phyloP scores from a whole-genome alignment of 192 early-diverging fungal genomes.

The Umbelopsis isabellina region DNA sequence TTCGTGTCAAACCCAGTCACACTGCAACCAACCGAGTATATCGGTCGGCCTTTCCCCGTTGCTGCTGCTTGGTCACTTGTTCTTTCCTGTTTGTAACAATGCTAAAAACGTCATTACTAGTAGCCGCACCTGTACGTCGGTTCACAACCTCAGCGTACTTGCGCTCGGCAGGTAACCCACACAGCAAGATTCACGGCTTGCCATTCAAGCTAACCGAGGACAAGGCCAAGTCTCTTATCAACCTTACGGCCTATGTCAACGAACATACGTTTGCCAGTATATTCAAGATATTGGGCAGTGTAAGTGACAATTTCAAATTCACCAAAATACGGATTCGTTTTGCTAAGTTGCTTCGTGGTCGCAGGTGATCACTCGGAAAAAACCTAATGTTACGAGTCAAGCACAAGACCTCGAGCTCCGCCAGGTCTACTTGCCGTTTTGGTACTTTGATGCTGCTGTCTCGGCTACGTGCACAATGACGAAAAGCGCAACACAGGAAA shows the following conservation, averaged over 20 bases:
- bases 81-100: neutral
- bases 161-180: neutral
- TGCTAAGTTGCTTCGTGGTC: neutral
- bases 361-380: constrained; percentile 28
- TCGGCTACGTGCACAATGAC: constrained; percentile 3
- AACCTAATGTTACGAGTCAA: constrained; percentile 25
- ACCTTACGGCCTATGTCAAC: constrained; percentile 31
- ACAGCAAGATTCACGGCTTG: constrained; percentile 36
- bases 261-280: constrained; percentile 27
- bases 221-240: constrained; percentile 21
- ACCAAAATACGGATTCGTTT: neutral
- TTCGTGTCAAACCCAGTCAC: no score
- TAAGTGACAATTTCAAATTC: neutral
- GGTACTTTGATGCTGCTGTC: constrained; percentile 37
- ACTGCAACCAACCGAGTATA: no score
- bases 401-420: constrained; percentile 26
- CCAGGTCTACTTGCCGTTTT: constrained; percentile 37
- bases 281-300: constrained; percentile 38
- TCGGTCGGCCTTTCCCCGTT: no score
- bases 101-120: neutral
- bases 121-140: neutral
- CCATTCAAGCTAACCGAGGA: constrained; percentile 37
- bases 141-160: constrained; percentile 1
- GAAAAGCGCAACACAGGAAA: neutral
- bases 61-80: no score